A percentile compares a stretch with the other conserved stretches of the same genome.
Conservation (phyloP, 805 yeast genomes). For the Kluyveromyces nonfermentans region DNA sequence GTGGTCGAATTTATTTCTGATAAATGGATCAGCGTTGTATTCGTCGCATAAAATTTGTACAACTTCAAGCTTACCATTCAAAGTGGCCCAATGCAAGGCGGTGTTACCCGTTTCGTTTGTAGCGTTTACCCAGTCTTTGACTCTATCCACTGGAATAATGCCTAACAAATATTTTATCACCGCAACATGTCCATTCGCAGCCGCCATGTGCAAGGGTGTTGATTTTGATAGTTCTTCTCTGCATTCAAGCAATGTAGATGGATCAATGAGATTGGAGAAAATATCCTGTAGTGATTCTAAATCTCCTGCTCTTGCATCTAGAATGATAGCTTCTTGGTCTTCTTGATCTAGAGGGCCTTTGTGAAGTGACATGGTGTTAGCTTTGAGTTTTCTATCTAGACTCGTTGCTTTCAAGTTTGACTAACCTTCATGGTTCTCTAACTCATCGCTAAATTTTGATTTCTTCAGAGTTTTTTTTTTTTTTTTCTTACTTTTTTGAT, state of each 20-base stretch:
- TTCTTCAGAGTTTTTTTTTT: not conserved
- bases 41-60: constrained; percentile 64
- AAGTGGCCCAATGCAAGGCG: constrained; percentile 92
- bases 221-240: constrained; percentile 56
- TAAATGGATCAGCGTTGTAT: constrained; percentile 71
- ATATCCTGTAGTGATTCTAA: constrained; percentile 62
- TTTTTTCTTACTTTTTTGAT: not conserved
- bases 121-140: constrained; percentile 37
- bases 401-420: too few species aligned
- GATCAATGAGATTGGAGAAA: constrained; percentile 47
- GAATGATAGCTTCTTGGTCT: constrained; percentile 72
- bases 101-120: constrained; percentile 84
- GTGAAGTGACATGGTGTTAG: constrained; percentile 18
- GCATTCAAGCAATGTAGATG: constrained; percentile 35
- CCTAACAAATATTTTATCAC: constrained; percentile 52
- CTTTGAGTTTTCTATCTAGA: too few species aligned
- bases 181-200: constrained; percentile 84
- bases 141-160: constrained; percentile 36
- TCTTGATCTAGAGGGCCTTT: constrained; percentile 44
- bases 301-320: constrained; percentile 85
- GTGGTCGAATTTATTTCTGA: constrained; percentile 64
- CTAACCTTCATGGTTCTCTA: too few species aligned
- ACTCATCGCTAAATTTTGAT: not conserved
- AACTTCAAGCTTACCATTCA: constrained; percentile 70
- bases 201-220: constrained; percentile 89